Conservation (phyloP, 805 yeast species). For the Wickerhamiella siamensis region DNA sequence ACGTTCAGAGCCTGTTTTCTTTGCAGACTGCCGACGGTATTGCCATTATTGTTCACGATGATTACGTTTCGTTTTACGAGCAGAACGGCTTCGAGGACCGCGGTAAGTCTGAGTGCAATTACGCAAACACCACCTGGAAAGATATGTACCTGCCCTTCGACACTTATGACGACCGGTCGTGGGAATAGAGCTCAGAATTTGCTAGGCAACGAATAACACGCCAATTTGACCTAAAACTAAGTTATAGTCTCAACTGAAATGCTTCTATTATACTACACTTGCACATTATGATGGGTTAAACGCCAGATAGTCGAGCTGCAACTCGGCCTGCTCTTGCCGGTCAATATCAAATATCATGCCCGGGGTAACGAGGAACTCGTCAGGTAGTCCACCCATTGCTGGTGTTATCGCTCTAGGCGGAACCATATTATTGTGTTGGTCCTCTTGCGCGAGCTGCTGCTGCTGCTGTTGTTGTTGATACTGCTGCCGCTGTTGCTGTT, state of each 20-base stretch:
- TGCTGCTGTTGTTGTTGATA: slow-evolving; percentile 2
- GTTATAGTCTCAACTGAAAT: not conserved
- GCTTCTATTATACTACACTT: not conserved
- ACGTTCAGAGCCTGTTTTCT: slow-evolving; percentile 75
- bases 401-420: not conserved
- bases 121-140: slow-evolving; percentile 47
- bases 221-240: not conserved
- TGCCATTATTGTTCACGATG: slow-evolving; percentile 55
- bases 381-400: slow-evolving; percentile 7
- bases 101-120: slow-evolving; percentile 47
- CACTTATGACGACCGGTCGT: slow-evolving; percentile 12
- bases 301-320: slow-evolving; percentile 15
- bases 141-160: slow-evolving; percentile 18
- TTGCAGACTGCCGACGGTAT: slow-evolving; percentile 75
- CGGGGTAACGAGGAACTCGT: slow-evolving; percentile 10
- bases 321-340: slow-evolving; percentile 4
- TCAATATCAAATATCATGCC: slow-evolving; percentile 13
- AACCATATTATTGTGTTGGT: not conserved
- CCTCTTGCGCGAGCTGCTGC: slow-evolving; percentile 2
- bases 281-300: slow-evolving; percentile 14
- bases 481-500: slow-evolving; percentile 2
- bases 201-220: too few relatives aligned
- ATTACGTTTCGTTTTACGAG: slow-evolving; percentile 61
- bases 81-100: slow-evolving; percentile 62
- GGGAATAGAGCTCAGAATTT: not conserved